These are phyloP conservation scores for Xylaria sp. DNA, from an alignment of 2,329 filamentous ascomycete species.

Conservation along the genomic window DNA sequence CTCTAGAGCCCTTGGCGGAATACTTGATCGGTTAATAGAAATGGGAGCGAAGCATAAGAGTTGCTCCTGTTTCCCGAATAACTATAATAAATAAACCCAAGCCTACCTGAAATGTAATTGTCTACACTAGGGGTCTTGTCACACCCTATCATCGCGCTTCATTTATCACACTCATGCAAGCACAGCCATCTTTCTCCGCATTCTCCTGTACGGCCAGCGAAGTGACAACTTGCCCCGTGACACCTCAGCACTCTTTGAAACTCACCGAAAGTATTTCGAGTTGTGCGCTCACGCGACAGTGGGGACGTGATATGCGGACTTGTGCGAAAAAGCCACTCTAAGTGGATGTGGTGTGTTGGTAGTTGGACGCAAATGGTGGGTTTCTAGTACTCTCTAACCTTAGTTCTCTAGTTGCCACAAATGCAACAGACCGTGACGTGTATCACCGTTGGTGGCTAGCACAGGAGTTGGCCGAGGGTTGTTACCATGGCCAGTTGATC, in stretches of 20 bases:
- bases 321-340: slow-evolving; percentile 7
- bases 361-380: not conserved
- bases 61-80: not conserved
- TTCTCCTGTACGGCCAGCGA: slow-evolving; percentile 12
- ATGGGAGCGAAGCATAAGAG: not conserved
- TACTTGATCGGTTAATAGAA: slow-evolving; percentile 3
- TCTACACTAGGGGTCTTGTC: not conserved
- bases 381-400: not conserved
- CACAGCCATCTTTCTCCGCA: not conserved
- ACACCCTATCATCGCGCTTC: not conserved
- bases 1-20: no score
- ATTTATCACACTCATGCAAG: not conserved
- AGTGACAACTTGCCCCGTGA: slow-evolving; percentile 1
- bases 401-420: not conserved
- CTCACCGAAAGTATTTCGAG: not conserved
- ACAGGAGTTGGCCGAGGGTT: slow-evolving; percentile 5
- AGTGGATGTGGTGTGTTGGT: slow-evolving; percentile 8
- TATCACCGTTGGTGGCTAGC: slow-evolving; percentile 11
- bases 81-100: not conserved
- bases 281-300: slow-evolving; percentile 27
- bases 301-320: slow-evolving; percentile 13
- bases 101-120: slow-evolving; percentile 7
- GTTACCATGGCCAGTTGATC: not conserved
- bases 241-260: not conserved
- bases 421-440: not conserved